Conservation (phyloP, 257 asterid genomes). For the Solanum chmielewskii region DNA sequence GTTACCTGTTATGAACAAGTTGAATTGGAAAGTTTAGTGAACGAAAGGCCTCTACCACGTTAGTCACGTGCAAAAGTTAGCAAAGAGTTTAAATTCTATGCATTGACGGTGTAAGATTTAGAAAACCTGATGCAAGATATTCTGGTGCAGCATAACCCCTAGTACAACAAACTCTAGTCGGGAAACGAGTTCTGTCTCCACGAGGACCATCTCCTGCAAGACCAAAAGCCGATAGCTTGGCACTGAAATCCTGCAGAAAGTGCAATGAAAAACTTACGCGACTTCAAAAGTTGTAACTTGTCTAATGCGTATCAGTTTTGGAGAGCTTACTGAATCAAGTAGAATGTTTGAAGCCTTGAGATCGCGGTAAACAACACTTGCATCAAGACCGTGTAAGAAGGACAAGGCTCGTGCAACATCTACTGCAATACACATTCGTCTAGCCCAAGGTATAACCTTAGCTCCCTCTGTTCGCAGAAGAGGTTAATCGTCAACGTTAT, state of each 20-base stretch:
- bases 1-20: conserved; percentile 15
- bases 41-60: neutral
- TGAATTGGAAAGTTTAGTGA: neutral
- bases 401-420: conserved; percentile 56
- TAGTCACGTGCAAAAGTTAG: neutral
- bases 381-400: conserved; percentile 41
- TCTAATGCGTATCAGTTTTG: neutral
- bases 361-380: conserved; percentile 58
- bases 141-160: conserved; percentile 78
- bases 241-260: conserved; percentile 49
- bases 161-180: conserved; percentile 62
- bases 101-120: too few species aligned
- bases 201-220: conserved; percentile 63
- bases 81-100: neutral
- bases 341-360: conserved; percentile 58
- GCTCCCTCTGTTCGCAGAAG: conserved; percentile 36
- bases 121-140: conserved; percentile 51
- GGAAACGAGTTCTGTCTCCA: conserved; percentile 61
- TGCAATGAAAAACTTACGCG: neutral
- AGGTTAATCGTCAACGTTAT: neutral
- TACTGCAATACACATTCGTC: conserved; percentile 37
- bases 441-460: conserved; percentile 51
- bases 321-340: conserved; percentile 41
- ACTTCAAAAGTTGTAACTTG: neutral
- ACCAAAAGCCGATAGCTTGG: conserved; percentile 67